phyloP scores from a whole-genome alignment of 306 rosid genomes.

The Dicorynia guianensis region DNA sequence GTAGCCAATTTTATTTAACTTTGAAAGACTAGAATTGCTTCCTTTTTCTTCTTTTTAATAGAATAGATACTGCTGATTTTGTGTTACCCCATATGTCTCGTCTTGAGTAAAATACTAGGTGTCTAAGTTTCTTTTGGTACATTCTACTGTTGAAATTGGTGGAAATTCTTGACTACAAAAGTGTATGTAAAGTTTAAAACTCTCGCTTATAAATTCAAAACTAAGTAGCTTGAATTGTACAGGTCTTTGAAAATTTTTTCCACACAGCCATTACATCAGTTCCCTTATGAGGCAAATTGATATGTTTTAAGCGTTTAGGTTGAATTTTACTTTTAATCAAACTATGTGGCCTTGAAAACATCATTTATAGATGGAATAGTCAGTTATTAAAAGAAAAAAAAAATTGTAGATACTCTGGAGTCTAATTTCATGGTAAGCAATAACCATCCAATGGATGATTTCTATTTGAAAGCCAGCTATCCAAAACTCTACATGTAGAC shows the following conservation, averaged over 20 bases:
- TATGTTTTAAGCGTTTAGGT: neutral
- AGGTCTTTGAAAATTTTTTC: slow-evolving; percentile 13
- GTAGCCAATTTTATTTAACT: no score
- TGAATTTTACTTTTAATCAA: slow-evolving; percentile 9
- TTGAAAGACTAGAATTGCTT: neutral
- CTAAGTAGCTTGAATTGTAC: slow-evolving; percentile 1
- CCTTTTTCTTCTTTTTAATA: neutral
- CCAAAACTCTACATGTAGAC: slow-evolving; percentile 3
- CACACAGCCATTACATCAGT: neutral
- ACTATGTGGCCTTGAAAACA: slow-evolving; percentile 25
- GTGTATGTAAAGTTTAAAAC: neutral
- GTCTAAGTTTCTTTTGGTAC: neutral
- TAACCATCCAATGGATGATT: neutral
- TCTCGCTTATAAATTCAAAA: no score
- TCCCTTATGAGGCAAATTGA: neutral
- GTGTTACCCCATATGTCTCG: neutral
- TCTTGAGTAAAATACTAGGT: neutral
- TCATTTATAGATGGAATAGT: slow-evolving; percentile 11
- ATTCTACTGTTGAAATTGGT: neutral
- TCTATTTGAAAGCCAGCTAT: slow-evolving; percentile 22
- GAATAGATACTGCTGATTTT: no score
- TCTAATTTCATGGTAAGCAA: slow-evolving; percentile 18
- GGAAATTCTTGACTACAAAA: neutral
- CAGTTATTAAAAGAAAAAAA: neutral
- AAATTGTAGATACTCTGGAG: neutral